phyloP scores from a whole-genome alignment of 2,329 filamentous ascomycete species.

The Ceratocystis papillata region DNA sequence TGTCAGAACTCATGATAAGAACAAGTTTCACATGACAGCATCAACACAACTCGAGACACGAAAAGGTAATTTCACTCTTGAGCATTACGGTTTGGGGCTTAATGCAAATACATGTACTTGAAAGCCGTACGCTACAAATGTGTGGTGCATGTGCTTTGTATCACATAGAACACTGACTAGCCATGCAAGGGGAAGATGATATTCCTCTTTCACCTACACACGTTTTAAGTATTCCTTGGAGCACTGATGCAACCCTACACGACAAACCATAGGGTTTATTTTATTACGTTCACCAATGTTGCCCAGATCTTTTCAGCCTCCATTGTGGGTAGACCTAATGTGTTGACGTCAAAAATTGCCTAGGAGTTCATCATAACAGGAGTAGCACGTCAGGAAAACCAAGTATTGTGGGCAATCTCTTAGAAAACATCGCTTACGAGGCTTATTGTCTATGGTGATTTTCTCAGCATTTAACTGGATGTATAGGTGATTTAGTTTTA shows the following conservation, averaged over 20 bases:
- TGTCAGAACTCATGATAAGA: no score
- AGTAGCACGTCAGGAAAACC: no score
- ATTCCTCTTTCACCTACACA: background rate
- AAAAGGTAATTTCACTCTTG: background rate
- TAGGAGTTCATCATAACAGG: no score
- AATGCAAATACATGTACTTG: background rate
- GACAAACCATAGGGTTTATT: background rate
- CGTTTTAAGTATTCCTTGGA: no score
- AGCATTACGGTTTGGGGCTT: background rate
- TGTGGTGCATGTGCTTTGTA: constrained; percentile 7
- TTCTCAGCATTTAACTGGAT: background rate
- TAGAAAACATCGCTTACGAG: background rate
- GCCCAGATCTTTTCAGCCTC: no score
- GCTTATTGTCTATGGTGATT: background rate
- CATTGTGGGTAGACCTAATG: no score
- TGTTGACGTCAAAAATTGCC: no score
- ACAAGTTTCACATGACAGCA: background rate
- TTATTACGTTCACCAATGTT: background rate
- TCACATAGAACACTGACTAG: background rate
- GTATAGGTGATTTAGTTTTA: background rate
- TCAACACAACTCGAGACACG: background rate
- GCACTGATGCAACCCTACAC: background rate
- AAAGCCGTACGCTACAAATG: background rate
- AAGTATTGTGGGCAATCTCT: no score
- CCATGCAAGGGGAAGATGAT: background rate